These are phyloP conservation scores for Dioscorea cayenensis DNA, from an alignment of 116 monocot species.

Conservation along the genomic window DNA sequence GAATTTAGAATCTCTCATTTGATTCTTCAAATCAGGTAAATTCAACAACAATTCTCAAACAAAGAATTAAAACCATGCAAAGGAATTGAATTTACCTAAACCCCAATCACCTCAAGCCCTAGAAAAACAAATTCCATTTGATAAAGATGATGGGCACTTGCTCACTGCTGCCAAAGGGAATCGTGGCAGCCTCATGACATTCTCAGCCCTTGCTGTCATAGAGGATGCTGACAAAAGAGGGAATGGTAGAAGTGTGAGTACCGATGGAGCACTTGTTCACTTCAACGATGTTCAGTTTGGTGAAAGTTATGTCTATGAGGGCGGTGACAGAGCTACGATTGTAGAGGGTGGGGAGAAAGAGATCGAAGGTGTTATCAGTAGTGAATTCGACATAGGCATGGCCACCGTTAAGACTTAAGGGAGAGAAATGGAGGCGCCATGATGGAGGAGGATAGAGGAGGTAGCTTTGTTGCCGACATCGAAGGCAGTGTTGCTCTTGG, in stretches of 20 bases:
- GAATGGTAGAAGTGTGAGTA: conserved; percentile 54
- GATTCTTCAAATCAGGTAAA: no score
- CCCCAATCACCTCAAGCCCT: no score
- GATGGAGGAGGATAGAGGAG: conserved; percentile 36
- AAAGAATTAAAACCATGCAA: no score
- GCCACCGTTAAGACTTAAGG: conserved; percentile 75
- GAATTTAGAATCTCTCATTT: no score
- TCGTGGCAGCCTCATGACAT: conserved; percentile 65
- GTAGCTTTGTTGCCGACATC: neutral
- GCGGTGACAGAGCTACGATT: conserved; percentile 11
- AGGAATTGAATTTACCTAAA: no score
- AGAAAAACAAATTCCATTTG: no score
- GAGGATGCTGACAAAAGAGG: conserved; percentile 35
- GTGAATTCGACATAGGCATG: conserved; percentile 73
- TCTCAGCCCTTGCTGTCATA: conserved; percentile 27
- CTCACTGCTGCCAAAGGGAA: conserved; percentile 31
- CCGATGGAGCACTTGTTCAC: conserved; percentile 90
- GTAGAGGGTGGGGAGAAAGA: conserved; percentile 24
- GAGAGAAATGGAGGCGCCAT: conserved; percentile 34
- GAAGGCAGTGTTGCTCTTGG: neutral
- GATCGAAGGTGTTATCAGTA: conserved; percentile 70
- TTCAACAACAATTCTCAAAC: no score
- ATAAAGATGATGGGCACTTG: conserved; percentile 16
- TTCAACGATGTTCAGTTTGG: conserved; percentile 72
- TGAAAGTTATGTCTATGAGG: conserved; percentile 58